phyloP scores from a whole-genome alignment of 2,329 filamentous ascomycete species.

The Fusarium chuoi region DNA sequence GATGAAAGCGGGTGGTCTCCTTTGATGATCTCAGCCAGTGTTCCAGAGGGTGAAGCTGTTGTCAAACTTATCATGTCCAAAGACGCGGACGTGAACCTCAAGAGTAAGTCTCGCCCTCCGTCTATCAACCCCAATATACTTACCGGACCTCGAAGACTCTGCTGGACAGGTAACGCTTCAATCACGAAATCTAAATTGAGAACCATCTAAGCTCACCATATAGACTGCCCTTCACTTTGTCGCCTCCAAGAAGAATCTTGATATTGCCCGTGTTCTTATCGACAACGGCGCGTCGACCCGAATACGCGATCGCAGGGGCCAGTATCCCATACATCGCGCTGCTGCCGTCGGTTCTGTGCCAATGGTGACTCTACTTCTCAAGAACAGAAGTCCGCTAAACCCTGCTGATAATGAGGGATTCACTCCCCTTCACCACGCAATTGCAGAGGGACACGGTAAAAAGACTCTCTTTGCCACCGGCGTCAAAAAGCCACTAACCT shows the following conservation, averaged over 20 bases:
- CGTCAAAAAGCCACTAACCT: neutral
- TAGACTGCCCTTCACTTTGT: conserved; percentile 92
- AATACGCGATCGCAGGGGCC: conserved; percentile 86
- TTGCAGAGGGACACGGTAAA: conserved; percentile 78
- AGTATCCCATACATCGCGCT: conserved; percentile 89
- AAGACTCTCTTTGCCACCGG: neutral
- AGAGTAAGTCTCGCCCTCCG: conserved; percentile 61
- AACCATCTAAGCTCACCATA: neutral
- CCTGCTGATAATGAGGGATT: conserved; percentile 83
- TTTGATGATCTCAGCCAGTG: conserved; percentile 82
- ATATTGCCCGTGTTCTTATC: conserved; percentile 82
- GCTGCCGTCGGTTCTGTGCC: conserved; percentile 91
- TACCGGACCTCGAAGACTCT: conserved; percentile 60
- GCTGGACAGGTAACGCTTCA: conserved; percentile 65
- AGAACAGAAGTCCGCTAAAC: conserved; percentile 82
- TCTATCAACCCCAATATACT: neutral
- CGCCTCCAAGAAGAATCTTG: conserved; percentile 88
- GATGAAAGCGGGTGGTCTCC: conserved; percentile 86
- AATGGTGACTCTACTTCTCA: conserved; percentile 82
- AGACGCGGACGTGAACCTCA: conserved; percentile 77
- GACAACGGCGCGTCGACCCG: conserved; percentile 79
- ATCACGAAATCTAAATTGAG: neutral
- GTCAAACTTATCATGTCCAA: conserved; percentile 74
- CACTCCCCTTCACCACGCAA: conserved; percentile 89
- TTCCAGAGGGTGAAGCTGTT: conserved; percentile 76